Base-by-base conservation (phyloP, 2,329 filamentous ascomycete species). In the Arthrobotrys iridis region DNA sequence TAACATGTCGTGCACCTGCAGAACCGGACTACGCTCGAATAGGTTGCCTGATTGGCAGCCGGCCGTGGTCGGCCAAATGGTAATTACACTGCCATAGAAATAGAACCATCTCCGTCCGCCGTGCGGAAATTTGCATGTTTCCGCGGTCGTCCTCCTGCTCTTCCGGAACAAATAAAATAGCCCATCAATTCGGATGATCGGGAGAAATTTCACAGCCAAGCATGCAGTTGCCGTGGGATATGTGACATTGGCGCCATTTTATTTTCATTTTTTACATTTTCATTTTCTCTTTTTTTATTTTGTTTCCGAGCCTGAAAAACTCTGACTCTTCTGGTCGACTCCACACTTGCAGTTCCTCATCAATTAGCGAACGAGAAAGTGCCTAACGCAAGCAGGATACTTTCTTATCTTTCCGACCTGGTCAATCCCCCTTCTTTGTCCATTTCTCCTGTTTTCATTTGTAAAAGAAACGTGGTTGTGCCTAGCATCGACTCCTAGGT, bases 51-150 rank as follows among this genome's bases (percentile, higher is more conserved):
- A 52, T 52, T 48, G 35, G 40, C 43, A 41, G 33, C 58, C 55
- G 45, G 46, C 35, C 45, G 46, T 57, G 57, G 57, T 50, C 62
- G 62, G 62, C 35, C 71, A 75, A 75, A 75, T 75, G 71, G 63
- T 22, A 62, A 62, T 55, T 43, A 24, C 41, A 45, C 43, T 33
- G 41, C 41, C 18, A 33, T 46, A 45, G 41, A 52, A 35, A 35
- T 66, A 65, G 40, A 37, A 41, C 40, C 35, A 33, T 50, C 43
- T 73, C 60, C 48, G 59, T 66, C 50, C 45, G 62, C 46, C 52
- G 48, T 75, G 58, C 71, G 71, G 71, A 75, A 75, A 75, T 75
- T 75, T 63, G 71, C 33, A 41, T 33, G 35, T 46, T 35, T 20
- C 43, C 24, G 46, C 37, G 10, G 26, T 48, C 48, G 26, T 58